Base-by-base conservation (phyloP, 257 asterid species). In the Solanum piurae region DNA sequence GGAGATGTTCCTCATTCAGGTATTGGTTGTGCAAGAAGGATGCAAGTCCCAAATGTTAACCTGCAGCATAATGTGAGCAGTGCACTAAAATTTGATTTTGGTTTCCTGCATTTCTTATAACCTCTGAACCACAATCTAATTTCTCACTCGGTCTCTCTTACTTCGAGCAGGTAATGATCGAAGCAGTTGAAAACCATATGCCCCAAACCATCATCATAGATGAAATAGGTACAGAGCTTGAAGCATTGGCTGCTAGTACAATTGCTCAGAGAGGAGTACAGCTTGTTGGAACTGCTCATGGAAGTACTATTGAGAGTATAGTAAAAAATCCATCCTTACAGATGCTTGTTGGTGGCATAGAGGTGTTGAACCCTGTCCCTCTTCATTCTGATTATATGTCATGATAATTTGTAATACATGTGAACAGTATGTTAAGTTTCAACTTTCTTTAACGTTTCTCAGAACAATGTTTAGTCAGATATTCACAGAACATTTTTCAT, bases 201-300 rank as follows among this genome's bases (percentile, higher is more conserved):
- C 99, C 99, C 1, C 92, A 97, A 89, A 92, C 96, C 89, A 97
- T 97, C 86, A 95, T 97, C 91, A 97, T 97, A 37, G 99, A 97
- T 91, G 99, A 95, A 92, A 97, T 97, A 60, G 99, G 99, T 86
- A 95, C 99, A 0, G 99, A 97, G 91, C 98, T 95, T 20, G 99
- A 97, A 90, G 98, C 99, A 6, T 86, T 97, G 92, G 99, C 99
- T 88, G 98, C 99, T 60, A 92, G 98, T 89, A 97, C 98, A 38
- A 97, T 97, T 90, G 98, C 99, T 77, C 99, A 97, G 93, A 93
- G 99, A 94, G 99, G 99, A 74, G 99, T 97, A 84, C 99, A 95
- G 95, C 99, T 97, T 74, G 99, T 97, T 87, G 99, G 94, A 60
- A 97, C 99, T 8, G 99, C 99, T 86, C 99, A 97, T 90, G 99